Percentiles rank a stretch among this genome's conserved stretches.
phyloP scores from a whole-genome alignment of 306 rosid genomes.

The Cucumis melo region DNA sequence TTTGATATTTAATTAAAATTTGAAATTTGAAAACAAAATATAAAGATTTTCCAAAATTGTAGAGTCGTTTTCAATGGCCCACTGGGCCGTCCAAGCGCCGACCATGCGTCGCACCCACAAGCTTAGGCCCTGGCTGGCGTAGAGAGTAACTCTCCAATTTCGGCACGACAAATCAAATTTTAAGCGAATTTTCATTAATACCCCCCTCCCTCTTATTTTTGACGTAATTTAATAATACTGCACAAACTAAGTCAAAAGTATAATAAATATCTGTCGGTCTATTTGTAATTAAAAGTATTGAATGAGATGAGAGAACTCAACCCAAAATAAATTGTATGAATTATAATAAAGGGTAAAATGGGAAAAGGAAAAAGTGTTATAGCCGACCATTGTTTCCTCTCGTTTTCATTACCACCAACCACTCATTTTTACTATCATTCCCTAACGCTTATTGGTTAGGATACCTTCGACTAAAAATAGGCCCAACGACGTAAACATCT shows the following conservation, averaged over 20 bases:
- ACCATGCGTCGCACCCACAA: constrained; percentile 4
- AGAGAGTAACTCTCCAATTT: background rate
- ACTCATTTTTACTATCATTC: background rate
- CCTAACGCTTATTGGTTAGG: background rate
- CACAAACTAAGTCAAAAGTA: background rate
- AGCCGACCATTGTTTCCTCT: background rate
- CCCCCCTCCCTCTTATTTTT: background rate
- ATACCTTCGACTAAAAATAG: background rate
- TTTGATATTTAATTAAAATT: background rate
- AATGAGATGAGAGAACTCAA: background rate
- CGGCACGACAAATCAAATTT: background rate
- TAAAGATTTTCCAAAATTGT: background rate
- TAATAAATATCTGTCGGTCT: background rate
- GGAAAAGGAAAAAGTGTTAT: background rate
- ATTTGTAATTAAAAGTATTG: background rate
- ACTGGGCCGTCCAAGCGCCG: constrained; percentile 6
- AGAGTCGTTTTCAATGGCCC: background rate
- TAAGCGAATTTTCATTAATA: background rate
- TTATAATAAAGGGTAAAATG: background rate
- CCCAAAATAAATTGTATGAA: background rate
- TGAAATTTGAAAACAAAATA: background rate
- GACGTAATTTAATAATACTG: background rate
- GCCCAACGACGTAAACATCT: background rate
- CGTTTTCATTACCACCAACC: background rate
- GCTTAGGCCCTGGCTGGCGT: background rate